Conservation (phyloP, 2,329 filamentous ascomycete species). For the Tolypocladium tundrense region DNA sequence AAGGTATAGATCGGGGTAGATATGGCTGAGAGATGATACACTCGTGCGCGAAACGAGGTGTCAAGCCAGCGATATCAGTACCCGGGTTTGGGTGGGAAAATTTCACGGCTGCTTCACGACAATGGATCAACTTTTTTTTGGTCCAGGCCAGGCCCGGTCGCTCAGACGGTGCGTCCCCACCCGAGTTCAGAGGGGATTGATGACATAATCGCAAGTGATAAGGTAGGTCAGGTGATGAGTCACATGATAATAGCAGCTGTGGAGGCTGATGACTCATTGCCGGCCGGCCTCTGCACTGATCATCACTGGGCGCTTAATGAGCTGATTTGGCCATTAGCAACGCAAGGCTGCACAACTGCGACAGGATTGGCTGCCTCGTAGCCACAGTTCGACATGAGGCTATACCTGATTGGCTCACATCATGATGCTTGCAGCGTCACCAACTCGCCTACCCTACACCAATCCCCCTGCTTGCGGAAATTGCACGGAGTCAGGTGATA, state of each 20-base stretch:
- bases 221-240: conserved; percentile 6
- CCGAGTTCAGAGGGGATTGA: background rate
- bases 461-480: background rate
- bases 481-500: background rate
- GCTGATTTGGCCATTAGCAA: background rate
- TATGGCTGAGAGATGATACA: background rate
- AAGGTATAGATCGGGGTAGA: background rate
- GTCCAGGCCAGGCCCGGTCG: background rate
- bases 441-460: background rate
- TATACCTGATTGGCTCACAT: background rate
- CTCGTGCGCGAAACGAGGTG: background rate
- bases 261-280: background rate
- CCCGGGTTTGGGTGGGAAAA: conserved; percentile 17
- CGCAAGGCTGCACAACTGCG: background rate
- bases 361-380: background rate
- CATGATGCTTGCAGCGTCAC: background rate
- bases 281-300: too few relatives aligned
- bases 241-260: conserved; percentile 10
- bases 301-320: too few relatives aligned
- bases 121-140: conserved; percentile 23
- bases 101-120: conserved; percentile 19
- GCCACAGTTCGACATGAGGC: background rate
- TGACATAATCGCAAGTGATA: conserved; percentile 12
- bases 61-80: conserved; percentile 10
- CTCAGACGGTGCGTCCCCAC: background rate